These are phyloP conservation scores for Cryphonectria japonica DNA, from an alignment of 2,329 filamentous ascomycete genomes.

Conservation along the genomic window DNA sequence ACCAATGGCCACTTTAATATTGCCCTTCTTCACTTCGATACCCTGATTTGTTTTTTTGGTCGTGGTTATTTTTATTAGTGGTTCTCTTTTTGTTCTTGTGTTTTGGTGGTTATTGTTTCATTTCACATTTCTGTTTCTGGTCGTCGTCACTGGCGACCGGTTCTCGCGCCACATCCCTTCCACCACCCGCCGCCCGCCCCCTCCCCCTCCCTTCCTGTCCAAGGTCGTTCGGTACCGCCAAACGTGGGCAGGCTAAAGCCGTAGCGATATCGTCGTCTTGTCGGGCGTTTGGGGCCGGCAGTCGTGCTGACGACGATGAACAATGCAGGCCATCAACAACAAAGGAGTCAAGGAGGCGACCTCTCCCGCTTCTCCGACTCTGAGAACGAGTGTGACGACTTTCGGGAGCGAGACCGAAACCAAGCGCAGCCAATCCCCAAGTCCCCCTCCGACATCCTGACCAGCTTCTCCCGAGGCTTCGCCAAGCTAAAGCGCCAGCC, in stretches of 20 bases:
- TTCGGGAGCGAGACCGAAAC: slow-evolving; percentile 37
- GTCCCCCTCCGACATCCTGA: slow-evolving; percentile 52
- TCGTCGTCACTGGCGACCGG: not conserved
- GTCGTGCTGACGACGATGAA: slow-evolving; percentile 41
- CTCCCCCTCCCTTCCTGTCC: slow-evolving; percentile 2
- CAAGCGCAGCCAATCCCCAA: slow-evolving; percentile 40
- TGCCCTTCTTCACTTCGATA: slow-evolving; percentile 5
- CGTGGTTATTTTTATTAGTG: not conserved
- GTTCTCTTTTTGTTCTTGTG: not conserved
- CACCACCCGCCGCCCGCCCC: slow-evolving; percentile 7
- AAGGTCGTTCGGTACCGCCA: slow-evolving; percentile 18
- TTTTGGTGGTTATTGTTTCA: not conserved
- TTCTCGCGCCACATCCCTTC: not conserved
- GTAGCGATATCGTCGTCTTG: slow-evolving; percentile 19
- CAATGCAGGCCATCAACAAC: slow-evolving; percentile 37
- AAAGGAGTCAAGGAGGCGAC: slow-evolving; percentile 36
- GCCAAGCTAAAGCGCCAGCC: slow-evolving; percentile 49
- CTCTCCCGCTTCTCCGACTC: slow-evolving; percentile 49
- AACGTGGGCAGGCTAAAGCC: slow-evolving; percentile 19
- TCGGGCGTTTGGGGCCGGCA: slow-evolving; percentile 17
- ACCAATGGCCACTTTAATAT: slow-evolving; percentile 20
- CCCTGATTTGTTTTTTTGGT: not conserved
- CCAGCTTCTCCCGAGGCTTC: slow-evolving; percentile 55
- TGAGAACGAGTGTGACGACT: slow-evolving; percentile 42
- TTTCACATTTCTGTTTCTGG: slow-evolving; percentile 5